Conservation (phyloP, 2,329 filamentous ascomycete species). For the Thelonectria discophora region DNA sequence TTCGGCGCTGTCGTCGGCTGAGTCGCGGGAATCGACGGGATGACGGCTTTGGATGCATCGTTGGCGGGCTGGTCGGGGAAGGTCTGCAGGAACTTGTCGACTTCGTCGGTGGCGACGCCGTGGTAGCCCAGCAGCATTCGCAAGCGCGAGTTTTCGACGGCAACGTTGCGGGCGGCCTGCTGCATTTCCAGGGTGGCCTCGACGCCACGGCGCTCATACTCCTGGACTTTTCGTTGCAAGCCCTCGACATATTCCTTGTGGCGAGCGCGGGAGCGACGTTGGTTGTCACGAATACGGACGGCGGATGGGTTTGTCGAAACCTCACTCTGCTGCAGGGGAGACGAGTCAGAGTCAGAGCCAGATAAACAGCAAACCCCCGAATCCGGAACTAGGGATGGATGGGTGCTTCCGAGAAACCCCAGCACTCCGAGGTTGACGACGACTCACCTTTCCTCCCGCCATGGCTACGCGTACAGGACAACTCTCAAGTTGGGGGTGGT, state of each 20-base stretch:
- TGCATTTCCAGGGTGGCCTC: conserved; percentile 64
- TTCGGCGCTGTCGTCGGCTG: conserved; percentile 22
- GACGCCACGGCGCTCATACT: conserved; percentile 58
- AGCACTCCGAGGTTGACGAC: conserved; percentile 20
- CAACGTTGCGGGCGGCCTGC: conserved; percentile 59
- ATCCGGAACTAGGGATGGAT: conserved; percentile 12
- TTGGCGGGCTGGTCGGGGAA: conserved; percentile 46
- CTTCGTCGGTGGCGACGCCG: conserved; percentile 50
- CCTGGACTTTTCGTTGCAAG: conserved; percentile 56
- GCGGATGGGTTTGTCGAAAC: conserved; percentile 46
- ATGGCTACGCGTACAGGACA: conserved; percentile 36
- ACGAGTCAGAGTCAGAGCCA: conserved; percentile 31
- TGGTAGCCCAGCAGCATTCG: conserved; percentile 52
- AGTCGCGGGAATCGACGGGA: conserved; percentile 28
- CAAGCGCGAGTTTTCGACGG: conserved; percentile 57
- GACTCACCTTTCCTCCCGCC: conserved; percentile 44
- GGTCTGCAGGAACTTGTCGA: conserved; percentile 52
- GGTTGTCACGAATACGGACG: conserved; percentile 59
- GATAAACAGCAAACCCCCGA: conserved; percentile 13
- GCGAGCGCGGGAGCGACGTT: conserved; percentile 62
- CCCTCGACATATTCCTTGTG: conserved; percentile 59
- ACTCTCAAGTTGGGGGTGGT: conserved; percentile 34
- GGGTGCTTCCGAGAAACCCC: conserved; percentile 20
- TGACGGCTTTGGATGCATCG: conserved; percentile 41
- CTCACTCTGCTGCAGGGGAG: conserved; percentile 38